phyloP scores from a whole-genome alignment of 352 stramenopile species.

The Proteromonas lacertae region DNA sequence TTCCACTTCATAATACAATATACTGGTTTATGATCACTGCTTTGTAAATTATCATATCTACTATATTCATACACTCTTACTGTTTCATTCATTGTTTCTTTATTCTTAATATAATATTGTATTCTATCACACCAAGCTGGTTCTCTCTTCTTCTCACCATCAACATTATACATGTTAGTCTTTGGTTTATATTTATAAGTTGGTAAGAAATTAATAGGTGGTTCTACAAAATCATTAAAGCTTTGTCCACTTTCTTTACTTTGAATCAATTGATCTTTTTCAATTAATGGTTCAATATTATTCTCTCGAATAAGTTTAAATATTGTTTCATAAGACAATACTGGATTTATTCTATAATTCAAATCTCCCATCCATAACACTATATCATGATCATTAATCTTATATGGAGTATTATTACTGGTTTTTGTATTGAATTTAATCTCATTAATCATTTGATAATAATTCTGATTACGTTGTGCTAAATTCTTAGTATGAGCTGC shows the following conservation, averaged over 20 bases:
- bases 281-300: slow-evolving; percentile 16
- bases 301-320: slow-evolving; percentile 20
- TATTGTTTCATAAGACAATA: not conserved
- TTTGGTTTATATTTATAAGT: slow-evolving; percentile 28
- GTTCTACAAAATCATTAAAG: slow-evolving; percentile 3
- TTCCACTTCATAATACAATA: too few species aligned
- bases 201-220: slow-evolving; percentile 1
- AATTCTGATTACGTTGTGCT: slow-evolving; percentile 18
- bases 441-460: not conserved
- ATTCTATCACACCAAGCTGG: slow-evolving; percentile 77
- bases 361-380: slow-evolving; percentile 79
- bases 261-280: slow-evolving; percentile 33
- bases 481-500: slow-evolving; percentile 91
- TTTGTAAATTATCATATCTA: too few species aligned
- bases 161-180: slow-evolving; percentile 16
- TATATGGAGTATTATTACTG: not conserved
- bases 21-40: too few species aligned
- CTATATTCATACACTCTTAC: too few species aligned
- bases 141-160: slow-evolving; percentile 86
- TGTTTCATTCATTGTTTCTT: too few species aligned
- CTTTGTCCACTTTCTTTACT: slow-evolving; percentile 9
- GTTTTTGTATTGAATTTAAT: not conserved
- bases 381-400: slow-evolving; percentile 44
- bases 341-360: slow-evolving; percentile 31
- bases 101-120: slow-evolving; percentile 17